Percentiles rank a stretch among this genome's conserved stretches.
These are phyloP conservation scores for Penicillium crustosum DNA, from an alignment of 2,329 filamentous ascomycete species.

Conservation along the genomic window DNA sequence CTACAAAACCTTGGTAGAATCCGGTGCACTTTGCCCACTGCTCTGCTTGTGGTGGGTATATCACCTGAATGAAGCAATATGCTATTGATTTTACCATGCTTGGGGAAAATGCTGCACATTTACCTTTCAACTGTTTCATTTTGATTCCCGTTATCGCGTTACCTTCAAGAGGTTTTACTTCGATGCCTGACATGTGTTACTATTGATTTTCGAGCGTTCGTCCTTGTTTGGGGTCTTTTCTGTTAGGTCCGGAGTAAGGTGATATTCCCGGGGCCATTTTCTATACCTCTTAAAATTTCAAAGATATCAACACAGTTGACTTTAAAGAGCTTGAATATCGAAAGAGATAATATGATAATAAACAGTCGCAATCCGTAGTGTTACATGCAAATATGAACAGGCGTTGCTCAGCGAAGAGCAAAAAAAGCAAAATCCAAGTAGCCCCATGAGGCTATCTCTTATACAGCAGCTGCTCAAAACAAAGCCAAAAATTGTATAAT, in stretches of 20 bases:
- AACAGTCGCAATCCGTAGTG: constrained; percentile 9
- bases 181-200: constrained; percentile 18
- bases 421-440: background rate
- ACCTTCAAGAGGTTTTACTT: constrained; percentile 1
- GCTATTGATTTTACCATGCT: background rate
- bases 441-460: background rate
- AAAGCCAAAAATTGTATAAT: constrained; percentile 5
- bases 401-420: constrained; percentile 5
- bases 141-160: constrained; percentile 1
- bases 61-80: background rate
- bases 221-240: constrained; percentile 8
- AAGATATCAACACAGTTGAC: background rate
- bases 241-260: constrained; percentile 21
- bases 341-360: background rate
- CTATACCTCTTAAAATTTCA: constrained; percentile 9
- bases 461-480: background rate
- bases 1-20: constrained; percentile 8
- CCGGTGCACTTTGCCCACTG: background rate
- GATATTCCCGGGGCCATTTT: constrained; percentile 12
- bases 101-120: background rate
- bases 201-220: constrained; percentile 19
- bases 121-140: background rate
- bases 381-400: constrained; percentile 14
- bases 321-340: background rate
- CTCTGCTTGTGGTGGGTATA: background rate